Base-by-base conservation (phyloP, 257 asterid species). In the Fraxinus quadrangulata region DNA sequence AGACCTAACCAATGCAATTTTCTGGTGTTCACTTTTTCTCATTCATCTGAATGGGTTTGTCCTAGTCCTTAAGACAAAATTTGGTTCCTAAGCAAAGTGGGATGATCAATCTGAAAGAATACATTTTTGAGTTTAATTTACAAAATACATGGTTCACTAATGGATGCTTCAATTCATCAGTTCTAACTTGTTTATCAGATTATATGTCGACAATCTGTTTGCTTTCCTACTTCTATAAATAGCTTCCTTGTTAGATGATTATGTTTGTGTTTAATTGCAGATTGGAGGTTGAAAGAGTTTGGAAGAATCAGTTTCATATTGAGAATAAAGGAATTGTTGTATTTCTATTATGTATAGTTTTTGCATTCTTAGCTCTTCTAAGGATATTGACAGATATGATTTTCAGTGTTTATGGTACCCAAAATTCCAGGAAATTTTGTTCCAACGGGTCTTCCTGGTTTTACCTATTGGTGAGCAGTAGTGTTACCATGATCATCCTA, bases 321-420 rank as follows among this genome's bases (percentile, higher is more conserved):
- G 99, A 94, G 90, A 90, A 89, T 65, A 92, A 94, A 82, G 97
- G 97, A 34, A 84, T 91, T 51, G 77, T 89, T 69, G 85, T 92
- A 36, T 91, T 91, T 86, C 83, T 92, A 79, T 77, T 89, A 54
- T 88, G 92, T 76, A 84, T 86, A 81, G 82, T 21, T 42, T 89
- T 91, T 76, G 95, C 94, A 73, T 74, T 87, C 40, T 45, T 88
- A 56, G 95, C 87, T 23, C 34, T 92, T 19, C 47, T 86, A 70
- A 81, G 87, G 83, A 77, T 88, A 28, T 84, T 85, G 26, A 84
- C 87, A 73, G 92, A 88, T 73, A 78, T 84, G 81, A 75, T 75
- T 77, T 59, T 67, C 73, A 74, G 82, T 85, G 78, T 85, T 79
- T 70, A 77, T 87, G 77, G 87, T 72, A 78, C 75, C 49, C 14